A percentile compares a stretch with the other conserved stretches of the same genome.
Conservation (phyloP, 2,329 filamentous ascomycete species). For the Fusarium mundagurra region DNA sequence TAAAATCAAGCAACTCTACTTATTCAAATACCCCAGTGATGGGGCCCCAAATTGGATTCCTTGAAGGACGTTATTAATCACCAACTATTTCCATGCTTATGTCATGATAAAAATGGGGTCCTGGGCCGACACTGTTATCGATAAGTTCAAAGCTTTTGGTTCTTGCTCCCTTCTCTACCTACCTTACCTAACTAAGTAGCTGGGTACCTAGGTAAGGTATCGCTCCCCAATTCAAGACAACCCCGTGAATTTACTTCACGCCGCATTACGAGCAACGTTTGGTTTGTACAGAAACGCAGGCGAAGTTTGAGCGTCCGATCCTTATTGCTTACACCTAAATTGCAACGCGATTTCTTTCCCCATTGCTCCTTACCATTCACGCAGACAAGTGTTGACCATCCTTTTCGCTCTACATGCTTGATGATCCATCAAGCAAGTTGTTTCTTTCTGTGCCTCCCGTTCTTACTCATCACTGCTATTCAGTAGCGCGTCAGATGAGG, state of each 20-base stretch:
- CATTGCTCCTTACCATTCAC: conserved; percentile 10
- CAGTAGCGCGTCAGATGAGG: conserved; percentile 3
- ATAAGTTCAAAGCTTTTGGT: conserved; percentile 6
- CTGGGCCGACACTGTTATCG: conserved; percentile 18
- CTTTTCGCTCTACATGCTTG: conserved; percentile 17
- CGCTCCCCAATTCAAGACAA: not conserved
- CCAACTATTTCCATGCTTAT: conserved; percentile 8
- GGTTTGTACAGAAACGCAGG: conserved; percentile 1
- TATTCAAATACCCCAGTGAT: not conserved
- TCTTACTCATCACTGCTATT: not conserved
- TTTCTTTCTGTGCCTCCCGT: conserved; percentile 2
- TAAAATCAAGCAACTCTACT: conserved; percentile 27
- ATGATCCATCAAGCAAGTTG: conserved; percentile 7
- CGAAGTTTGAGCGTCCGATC: not conserved
- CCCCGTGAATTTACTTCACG: not conserved
- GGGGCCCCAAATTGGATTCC: not conserved
- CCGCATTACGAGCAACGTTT: not conserved
- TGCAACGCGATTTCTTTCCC: conserved; percentile 6
- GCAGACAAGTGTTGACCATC: conserved; percentile 42
- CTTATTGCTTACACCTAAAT: not conserved
- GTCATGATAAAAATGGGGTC: conserved; percentile 15
- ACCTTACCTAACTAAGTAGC: not conserved
- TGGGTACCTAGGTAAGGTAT: not conserved
- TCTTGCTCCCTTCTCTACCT: conserved; percentile 3
- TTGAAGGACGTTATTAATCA: not conserved